phyloP scores from a whole-genome alignment of 169 alveolate genomes.

The Perkinsus olseni region DNA sequence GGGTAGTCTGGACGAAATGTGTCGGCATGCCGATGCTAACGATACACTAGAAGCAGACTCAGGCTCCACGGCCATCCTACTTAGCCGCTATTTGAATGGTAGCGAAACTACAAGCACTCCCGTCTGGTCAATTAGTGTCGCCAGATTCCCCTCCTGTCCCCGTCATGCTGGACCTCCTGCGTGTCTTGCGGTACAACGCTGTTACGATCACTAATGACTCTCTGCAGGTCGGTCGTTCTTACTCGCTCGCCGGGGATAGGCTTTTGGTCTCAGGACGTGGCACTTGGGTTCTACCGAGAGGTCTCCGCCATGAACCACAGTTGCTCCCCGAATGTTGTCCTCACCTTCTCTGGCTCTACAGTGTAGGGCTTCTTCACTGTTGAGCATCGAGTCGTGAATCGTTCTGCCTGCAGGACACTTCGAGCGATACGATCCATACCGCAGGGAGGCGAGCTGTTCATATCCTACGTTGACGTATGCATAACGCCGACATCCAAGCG shows the following conservation, averaged over 20 bases:
- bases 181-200: background rate
- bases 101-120: background rate
- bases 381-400: no score
- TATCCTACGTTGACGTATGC: background rate
- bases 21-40: background rate
- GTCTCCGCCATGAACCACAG: background rate
- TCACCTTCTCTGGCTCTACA: background rate
- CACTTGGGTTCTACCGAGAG: background rate
- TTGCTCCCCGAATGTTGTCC: background rate
- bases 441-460: background rate
- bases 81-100: background rate
- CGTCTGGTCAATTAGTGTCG: background rate
- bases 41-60: background rate
- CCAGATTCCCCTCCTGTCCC: background rate
- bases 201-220: background rate
- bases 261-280: background rate
- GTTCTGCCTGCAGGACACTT: background rate
- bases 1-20: background rate
- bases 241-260: background rate
- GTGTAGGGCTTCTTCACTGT: no score
- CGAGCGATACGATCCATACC: background rate
- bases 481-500: background rate
- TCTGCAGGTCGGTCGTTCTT: background rate
- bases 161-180: background rate
- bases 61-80: background rate